Conservation (phyloP, 768 basidiomycete genomes). For the Dioszegia aurantiaca region DNA sequence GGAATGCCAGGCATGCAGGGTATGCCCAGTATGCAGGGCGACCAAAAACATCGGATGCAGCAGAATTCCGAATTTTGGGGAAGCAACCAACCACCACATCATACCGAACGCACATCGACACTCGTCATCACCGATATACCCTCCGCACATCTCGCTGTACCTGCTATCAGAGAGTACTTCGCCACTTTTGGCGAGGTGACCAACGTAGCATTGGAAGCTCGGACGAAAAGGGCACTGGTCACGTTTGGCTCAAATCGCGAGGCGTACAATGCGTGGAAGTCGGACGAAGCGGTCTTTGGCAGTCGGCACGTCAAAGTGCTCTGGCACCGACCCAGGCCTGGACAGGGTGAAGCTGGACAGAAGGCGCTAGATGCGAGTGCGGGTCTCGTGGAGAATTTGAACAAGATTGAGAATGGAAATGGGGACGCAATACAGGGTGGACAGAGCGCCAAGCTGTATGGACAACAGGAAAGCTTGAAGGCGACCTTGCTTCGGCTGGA, state of each 20-base stretch:
- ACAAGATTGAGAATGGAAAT: slow-evolving; percentile 35
- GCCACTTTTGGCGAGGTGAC: slow-evolving; percentile 87
- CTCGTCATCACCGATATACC: slow-evolving; percentile 95
- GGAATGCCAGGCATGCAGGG: slow-evolving; percentile 6
- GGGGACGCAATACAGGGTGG: slow-evolving; percentile 29
- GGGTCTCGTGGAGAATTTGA: slow-evolving; percentile 66
- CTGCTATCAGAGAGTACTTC: slow-evolving; percentile 81
- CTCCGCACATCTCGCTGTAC: slow-evolving; percentile 71
- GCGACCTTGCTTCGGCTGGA: slow-evolving; percentile 39
- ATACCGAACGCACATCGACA: slow-evolving; percentile 35
- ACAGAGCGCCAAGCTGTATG: slow-evolving; percentile 47
- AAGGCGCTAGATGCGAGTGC: slow-evolving; percentile 79
- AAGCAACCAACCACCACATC: slow-evolving; percentile 40
- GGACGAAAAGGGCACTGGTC: slow-evolving; percentile 74
- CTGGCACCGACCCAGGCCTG: slow-evolving; percentile 91
- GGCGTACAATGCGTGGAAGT: slow-evolving; percentile 84
- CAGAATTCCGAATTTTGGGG: slow-evolving; percentile 58
- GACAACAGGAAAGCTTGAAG: slow-evolving; percentile 52
- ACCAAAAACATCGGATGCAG: slow-evolving; percentile 58
- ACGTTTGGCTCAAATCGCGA: slow-evolving; percentile 79
- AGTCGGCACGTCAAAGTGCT: slow-evolving; percentile 94
- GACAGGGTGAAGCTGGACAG: slow-evolving; percentile 75
- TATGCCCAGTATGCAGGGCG: not conserved
- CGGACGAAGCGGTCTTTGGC: slow-evolving; percentile 88
- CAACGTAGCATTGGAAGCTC: slow-evolving; percentile 80